Conservation (phyloP, 208 protist species). For the Kentomonas sorsogonicus region DNA sequence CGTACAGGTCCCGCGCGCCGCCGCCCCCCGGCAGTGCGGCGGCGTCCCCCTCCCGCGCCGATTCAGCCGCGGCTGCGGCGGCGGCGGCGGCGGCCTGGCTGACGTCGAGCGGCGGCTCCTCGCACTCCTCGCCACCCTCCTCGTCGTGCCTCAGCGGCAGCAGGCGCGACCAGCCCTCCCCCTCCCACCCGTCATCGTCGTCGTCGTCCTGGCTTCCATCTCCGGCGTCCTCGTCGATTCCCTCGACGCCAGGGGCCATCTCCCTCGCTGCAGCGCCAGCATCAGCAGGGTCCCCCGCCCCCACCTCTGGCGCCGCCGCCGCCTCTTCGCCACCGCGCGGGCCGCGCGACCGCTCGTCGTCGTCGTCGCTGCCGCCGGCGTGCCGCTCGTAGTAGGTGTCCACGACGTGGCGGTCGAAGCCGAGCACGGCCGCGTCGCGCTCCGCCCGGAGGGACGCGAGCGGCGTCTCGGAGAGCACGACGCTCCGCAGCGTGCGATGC, state of each 20-base stretch:
- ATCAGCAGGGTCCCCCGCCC: slow-evolving; percentile 3
- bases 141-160: slow-evolving; percentile 1
- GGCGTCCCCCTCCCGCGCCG: not conserved
- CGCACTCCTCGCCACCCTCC: not conserved
- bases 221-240: too few relatives aligned
- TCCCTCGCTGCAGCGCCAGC: too few relatives aligned
- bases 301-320: slow-evolving; percentile 19
- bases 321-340: too few relatives aligned
- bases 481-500: slow-evolving; percentile 48
- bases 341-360: slow-evolving; percentile 5
- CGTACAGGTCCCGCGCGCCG: not conserved
- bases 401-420: slow-evolving; percentile 52
- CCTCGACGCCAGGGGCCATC: too few relatives aligned
- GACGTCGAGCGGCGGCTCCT: not conserved
- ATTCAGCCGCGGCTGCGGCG: not conserved
- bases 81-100: slow-evolving; percentile 10
- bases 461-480: slow-evolving; percentile 64
- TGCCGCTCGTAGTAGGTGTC: slow-evolving; percentile 45
- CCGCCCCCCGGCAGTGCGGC: not conserved
- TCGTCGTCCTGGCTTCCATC: not conserved
- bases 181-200: slow-evolving; percentile 15
- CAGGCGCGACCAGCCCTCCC: slow-evolving; percentile 19
- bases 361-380: not conserved
- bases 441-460: slow-evolving; percentile 24
- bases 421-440: slow-evolving; percentile 19